Percentiles rank a stretch among this genome's conserved stretches.
These are phyloP conservation scores for Narthecium ossifragum DNA, from an alignment of 106 monocot genomes.

Conservation along the genomic window DNA sequence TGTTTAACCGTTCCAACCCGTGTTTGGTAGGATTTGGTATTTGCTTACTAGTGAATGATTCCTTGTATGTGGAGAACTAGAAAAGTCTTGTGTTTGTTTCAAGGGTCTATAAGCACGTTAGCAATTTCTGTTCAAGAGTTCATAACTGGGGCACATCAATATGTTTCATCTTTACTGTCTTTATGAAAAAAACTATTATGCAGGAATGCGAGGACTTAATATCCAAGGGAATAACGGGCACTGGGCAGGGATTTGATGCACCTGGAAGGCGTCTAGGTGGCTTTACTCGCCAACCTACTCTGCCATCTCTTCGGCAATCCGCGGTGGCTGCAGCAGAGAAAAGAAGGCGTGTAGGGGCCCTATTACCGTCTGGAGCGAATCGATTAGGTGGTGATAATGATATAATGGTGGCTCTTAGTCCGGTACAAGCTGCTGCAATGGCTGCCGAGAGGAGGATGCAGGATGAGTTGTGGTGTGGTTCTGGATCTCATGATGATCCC, in stretches of 20 bases:
- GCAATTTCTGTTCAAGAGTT: background rate
- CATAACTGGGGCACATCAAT: background rate
- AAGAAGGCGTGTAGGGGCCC: constrained; percentile 37
- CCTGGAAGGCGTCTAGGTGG: constrained; percentile 82
- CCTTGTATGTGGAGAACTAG: background rate
- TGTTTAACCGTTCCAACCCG: too few relatives aligned
- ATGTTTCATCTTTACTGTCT: background rate
- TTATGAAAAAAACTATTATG: background rate
- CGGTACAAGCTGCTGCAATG: constrained; percentile 95
- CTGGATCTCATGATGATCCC: constrained; percentile 11
- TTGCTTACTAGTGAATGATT: background rate
- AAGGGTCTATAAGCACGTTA: background rate
- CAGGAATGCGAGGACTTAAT: constrained; percentile 85
- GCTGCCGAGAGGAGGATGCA: constrained; percentile 91
- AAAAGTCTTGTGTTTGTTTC: background rate
- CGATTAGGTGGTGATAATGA: constrained; percentile 65
- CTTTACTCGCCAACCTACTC: constrained; percentile 47
- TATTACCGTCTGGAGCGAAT: constrained; percentile 73
- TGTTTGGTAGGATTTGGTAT: too few relatives aligned
- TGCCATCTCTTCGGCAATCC: constrained; percentile 47
- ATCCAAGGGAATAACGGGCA: constrained; percentile 62
- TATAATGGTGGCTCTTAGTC: constrained; percentile 79
- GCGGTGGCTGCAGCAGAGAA: constrained; percentile 74
- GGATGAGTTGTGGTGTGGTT: constrained; percentile 96
- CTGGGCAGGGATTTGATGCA: constrained; percentile 86